Base-by-base conservation (phyloP, 352 stramenopile species). In the Pythium aristosporum region DNA sequence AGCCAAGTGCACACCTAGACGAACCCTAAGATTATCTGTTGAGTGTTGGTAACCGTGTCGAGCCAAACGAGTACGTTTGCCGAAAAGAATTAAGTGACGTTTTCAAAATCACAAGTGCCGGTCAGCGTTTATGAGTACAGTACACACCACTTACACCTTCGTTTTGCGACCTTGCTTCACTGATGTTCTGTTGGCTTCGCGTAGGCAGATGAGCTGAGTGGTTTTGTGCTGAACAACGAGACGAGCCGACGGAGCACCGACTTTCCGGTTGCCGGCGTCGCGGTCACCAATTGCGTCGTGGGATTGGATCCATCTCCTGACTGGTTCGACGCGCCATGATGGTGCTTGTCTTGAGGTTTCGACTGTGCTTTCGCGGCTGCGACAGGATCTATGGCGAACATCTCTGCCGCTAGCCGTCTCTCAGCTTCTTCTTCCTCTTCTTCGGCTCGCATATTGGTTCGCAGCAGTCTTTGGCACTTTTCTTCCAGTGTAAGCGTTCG, bases 401-500 rank as follows among this genome's bases (percentile, higher is more conserved):
- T 43, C 39, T 73, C 67, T 1, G 49, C 55, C 6, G 60, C 60
- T 16, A 73, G 37, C 5, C 55, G 55, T 34, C 60, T 57, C 23
- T 73, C 49, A 0, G 60, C 67, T 25, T 68, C 62, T n/a, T 61
- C 62, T 32, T 76, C 66, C 16, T 76, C 70, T 46, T 74, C 70
- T 50, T 74, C 66, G 1, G 70, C 72, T 15, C 65, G 57, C 66
- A 76, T 65, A 30, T 67, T 73, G 53, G 71, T 68, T 23, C 34
- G 39, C 42, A 76, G 12, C 4, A 76, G 51, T 12, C 51, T 57
- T 11, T 68, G 52, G 23, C 70, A 72, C 41, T 72, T 72, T 32
- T 73, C 66, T 30, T 73, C 65, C 13, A 76, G 51, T 10, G 70
- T 63, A n/a, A 72, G 18, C 11, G 49, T 63, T 18, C 50, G 41